phyloP scores from a whole-genome alignment of 805 yeast species.

The Henningerozyma blattae region DNA sequence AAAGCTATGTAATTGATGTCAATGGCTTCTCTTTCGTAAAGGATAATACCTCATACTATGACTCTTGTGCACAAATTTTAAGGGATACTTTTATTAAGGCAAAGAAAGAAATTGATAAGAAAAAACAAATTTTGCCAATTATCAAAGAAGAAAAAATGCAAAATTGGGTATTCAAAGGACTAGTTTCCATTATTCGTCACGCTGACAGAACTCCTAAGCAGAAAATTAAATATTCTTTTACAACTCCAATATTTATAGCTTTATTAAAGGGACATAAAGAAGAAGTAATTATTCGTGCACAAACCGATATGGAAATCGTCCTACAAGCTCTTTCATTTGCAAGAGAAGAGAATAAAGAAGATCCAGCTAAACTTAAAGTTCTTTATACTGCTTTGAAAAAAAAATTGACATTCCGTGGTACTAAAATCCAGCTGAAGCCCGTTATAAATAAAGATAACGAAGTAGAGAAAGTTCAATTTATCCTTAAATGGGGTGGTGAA shows the following conservation, averaged over 20 bases:
- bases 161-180: slow-evolving; percentile 93
- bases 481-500: slow-evolving; percentile 98
- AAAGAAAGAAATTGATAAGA: slow-evolving; percentile 33
- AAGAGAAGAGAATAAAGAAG: slow-evolving; percentile 68
- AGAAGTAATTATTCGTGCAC: slow-evolving; percentile 89
- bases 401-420: slow-evolving; percentile 86
- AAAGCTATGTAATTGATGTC: slow-evolving; percentile 89
- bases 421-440: slow-evolving; percentile 92
- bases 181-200: slow-evolving; percentile 88
- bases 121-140: slow-evolving; percentile 25
- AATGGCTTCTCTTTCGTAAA: slow-evolving; percentile 97
- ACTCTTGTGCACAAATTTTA: slow-evolving; percentile 65
- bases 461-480: slow-evolving; percentile 91
- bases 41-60: slow-evolving; percentile 79
- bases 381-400: slow-evolving; percentile 76
- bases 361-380: slow-evolving; percentile 60
- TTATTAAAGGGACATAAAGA: slow-evolving; percentile 88
- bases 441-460: slow-evolving; percentile 53
- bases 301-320: slow-evolving; percentile 74
- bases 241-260: slow-evolving; percentile 74
- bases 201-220: slow-evolving; percentile 99
- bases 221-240: slow-evolving; percentile 90
- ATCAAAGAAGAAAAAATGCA: slow-evolving; percentile 38
- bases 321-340: slow-evolving; percentile 77
- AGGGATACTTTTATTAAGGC: slow-evolving; percentile 63